Base-by-base conservation (phyloP, 768 basidiomycete species). In the Suillus plorans region DNA sequence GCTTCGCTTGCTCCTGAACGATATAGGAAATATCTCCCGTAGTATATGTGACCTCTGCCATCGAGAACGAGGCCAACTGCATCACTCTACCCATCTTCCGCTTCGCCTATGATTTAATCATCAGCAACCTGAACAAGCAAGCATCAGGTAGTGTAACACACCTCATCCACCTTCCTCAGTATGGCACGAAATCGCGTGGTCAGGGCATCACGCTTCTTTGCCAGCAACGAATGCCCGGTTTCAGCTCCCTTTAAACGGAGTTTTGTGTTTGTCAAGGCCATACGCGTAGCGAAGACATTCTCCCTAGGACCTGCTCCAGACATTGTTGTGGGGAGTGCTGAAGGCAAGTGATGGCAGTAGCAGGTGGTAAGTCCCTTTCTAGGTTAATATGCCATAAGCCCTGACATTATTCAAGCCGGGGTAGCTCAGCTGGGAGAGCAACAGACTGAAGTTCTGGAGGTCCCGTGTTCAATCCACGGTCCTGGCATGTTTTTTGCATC, bases 11-110 rank as follows among this genome's bases (percentile, higher is more conserved):
- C 76, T 99, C 97, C 76, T 99, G 97, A 6, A 99, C 95, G 67
- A 97, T 92, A 79, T 99, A 99, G 55, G 94, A 88, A 73, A 99
- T 99, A 74, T 99, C 97, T 69, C 94, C 94, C 10, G 97, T 97
- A 41, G 96, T 89, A 80, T 99, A 99, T 22, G 96, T 97, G 68
- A 99, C 97, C 78, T 99, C 97, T 0, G 97, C 97, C 81, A 99
- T 90, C 50, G 96, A 97, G 84, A 99, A 97, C 49, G 97, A 99
- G 31, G 97, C 97, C 60, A 99, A 84, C 77, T 99, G 97, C 89
- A 99, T 97, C 31, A 99, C 96, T 65, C 93, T 85, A 37, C 97
- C 97, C 97, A 99, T 99, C 81, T 98, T 96, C 65, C 95, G 87
- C 78, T 99, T 99, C 12, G 97, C 97, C 96, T 99, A 64, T 22